Evolutionary conservation across 805 yeast genomes (phyloP), one percentile per base, ranked within the genome.

Genomic region (Cyberlindnera americana): DNA sequence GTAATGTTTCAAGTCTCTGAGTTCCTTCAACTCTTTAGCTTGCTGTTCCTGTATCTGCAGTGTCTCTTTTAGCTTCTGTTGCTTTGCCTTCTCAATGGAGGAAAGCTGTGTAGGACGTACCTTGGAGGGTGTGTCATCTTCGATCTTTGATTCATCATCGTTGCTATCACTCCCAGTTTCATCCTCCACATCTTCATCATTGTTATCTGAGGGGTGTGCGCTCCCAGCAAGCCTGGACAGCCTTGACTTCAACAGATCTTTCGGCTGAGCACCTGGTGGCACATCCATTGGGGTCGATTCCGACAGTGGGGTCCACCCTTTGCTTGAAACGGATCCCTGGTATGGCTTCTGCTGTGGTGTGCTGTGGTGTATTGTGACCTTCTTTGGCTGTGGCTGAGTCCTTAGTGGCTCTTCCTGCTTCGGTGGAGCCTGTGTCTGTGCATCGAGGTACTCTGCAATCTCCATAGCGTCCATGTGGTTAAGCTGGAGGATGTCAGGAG

Each of bases 41-140:
- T 23, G 33, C 6, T 38, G 26, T 15, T 19, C 32, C 10, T 37
- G 35, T 14, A 30, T 33, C 18, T 26, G 29, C 6, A 13, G 10
- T 4, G 26, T 12, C 35, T 39, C 41, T 11, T 13, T 29, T 28
- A 38, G 37, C 22, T 22, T 32, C 22, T 32, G 33, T 33, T 30
- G 24, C 33, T 39, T 25, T 6, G 29, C 40, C 25, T 35, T 33
- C 31, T 35, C 44, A 11, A 36, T 26, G 4, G 37, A 15, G 7
- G 28, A 35, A 12, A 21, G 17, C 19, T 22, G 28, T 16, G 34
- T 38, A 3, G 46, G 47, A 22, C 44, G 43, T 4, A 35, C 21
- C 34, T 53, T 54, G 5, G 55, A 54, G 2, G 59, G 59, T 2
- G 59, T 54, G 3, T 50, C 51, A 5, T 53, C 48, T 8, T 39